A percentile compares a stretch with the other conserved stretches of the same genome.
Evolutionary conservation across 257 asterid genomes (phyloP).

Genomic region (Echites panduratus): DNA sequence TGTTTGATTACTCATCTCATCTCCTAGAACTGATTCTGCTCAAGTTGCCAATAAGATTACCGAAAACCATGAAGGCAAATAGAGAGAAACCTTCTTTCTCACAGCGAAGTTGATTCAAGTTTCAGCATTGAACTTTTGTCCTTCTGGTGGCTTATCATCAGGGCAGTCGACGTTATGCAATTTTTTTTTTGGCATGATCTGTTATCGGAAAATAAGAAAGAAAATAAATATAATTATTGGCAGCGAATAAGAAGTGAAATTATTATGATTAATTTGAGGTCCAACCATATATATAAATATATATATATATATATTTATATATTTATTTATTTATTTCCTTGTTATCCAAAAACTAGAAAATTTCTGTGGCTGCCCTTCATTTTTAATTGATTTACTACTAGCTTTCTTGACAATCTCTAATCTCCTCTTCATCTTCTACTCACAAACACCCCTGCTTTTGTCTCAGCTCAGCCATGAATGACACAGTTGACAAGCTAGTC

Average conservation of each 20-base stretch:
- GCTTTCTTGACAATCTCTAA: constrained; percentile 1
- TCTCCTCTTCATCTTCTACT: neutral
- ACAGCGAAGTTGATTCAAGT: no score
- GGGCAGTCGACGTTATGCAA: no score
- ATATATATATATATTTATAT: no score
- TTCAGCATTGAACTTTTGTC: no score
- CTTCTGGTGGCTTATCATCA: no score
- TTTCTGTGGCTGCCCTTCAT: constrained; percentile 11
- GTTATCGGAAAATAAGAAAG: neutral
- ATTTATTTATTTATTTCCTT: no score
- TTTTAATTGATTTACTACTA: neutral
- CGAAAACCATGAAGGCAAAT: no score
- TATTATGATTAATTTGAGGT: neutral
- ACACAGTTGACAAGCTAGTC: constrained; percentile 76
- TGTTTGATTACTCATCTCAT: no score
- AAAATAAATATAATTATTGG: neutral
- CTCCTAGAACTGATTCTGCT: no score
- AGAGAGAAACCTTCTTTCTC: no score
- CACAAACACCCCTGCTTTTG: neutral
- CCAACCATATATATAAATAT: no score
- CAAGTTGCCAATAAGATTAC: no score
- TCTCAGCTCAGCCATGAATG: constrained; percentile 39
- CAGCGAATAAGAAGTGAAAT: neutral
- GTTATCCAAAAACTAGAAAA: neutral
- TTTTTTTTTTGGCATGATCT: neutral